Evolutionary conservation across 225 moss, liverwort and hornwort genomes (phyloP).

Genomic region (Rhytidiadelphus loreus): DNA sequence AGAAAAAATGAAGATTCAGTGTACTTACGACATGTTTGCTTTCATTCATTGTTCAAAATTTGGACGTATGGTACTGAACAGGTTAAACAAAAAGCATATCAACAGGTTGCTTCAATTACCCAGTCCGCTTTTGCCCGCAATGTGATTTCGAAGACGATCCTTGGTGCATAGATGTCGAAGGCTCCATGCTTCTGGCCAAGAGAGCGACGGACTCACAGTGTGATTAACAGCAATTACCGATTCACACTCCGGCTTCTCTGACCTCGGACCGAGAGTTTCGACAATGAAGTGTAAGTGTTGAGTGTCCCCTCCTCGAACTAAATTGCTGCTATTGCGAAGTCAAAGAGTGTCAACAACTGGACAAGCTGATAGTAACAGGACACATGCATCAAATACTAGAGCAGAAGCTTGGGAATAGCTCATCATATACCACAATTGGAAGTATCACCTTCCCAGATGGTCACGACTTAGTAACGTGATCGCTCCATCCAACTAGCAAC

Average conservation of each 20-base stretch:
- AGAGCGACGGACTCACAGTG: too few relatives aligned
- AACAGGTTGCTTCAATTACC: background rate
- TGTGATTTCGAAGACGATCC: too few relatives aligned
- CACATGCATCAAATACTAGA: background rate
- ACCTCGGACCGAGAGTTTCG: background rate
- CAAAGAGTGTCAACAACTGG: background rate
- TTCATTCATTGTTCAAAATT: background rate
- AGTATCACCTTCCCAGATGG: too few relatives aligned
- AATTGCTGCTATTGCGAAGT: background rate
- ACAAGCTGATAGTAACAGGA: background rate
- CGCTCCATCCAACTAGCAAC: background rate
- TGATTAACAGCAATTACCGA: too few relatives aligned
- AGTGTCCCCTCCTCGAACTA: background rate
- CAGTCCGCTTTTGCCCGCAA: background rate
- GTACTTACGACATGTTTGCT: background rate
- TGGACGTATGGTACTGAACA: background rate
- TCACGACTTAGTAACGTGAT: background rate
- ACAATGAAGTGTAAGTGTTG: background rate
- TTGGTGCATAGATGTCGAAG: background rate
- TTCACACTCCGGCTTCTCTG: background rate
- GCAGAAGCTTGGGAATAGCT: background rate
- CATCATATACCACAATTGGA: background rate
- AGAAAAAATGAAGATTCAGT: background rate
- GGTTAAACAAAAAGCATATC: background rate
- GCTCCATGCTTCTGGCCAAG: background rate